Base-by-base conservation (phyloP, 1,284 basidiomycete species). In the Puccinia novopanici region DNA sequence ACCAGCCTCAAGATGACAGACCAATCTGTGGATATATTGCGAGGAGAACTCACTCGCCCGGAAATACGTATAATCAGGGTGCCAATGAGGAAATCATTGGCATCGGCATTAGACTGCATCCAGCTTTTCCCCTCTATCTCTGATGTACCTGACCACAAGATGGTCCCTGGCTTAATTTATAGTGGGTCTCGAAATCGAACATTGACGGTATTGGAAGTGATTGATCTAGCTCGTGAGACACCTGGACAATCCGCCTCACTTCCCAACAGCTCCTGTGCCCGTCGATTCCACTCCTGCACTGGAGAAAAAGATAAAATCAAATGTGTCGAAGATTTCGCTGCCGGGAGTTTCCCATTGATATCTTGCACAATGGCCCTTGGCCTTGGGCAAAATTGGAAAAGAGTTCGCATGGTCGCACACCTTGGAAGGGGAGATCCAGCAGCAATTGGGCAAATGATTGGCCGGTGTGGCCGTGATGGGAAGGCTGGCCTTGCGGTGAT, bases 131-230 rank as follows among this genome's bases (percentile, higher is more conserved):
- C 61, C 9, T 65, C 61, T 15, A 34, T 8, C 3, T 5, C 37
- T 9, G 30, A 65, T 17, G 40, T 65, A 3, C 22, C 61, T 9
- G 61, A 65, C 27, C 12, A 27, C 12, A 10, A 54, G 8, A 72
- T 72, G 22, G 52, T 72, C 27, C 70, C 70, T n/a, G 17, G n/a
- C n/a, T 72, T 72, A 48, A n/a, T 72, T 9, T 72, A 72, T 54
- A 52, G 48, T 34, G 70, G 70, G 13, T 52, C 50, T n/a, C 70
- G 70, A 19, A 72, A 72, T 37, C 19, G 48, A 8, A 72, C 70
- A 0, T 2, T 72, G 52, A 37, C 70, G 10, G 70, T 72, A 8
- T n/a, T 72, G 50, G n/a, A 72, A 24, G 70, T 54, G 0, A 55
- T 72, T 34, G 48, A 40, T 27, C 12, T 52, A 27, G 48, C 70